These are phyloP conservation scores for Lentinula detonsa DNA, from an alignment of 768 basidiomycete species.

Conservation along the genomic window DNA sequence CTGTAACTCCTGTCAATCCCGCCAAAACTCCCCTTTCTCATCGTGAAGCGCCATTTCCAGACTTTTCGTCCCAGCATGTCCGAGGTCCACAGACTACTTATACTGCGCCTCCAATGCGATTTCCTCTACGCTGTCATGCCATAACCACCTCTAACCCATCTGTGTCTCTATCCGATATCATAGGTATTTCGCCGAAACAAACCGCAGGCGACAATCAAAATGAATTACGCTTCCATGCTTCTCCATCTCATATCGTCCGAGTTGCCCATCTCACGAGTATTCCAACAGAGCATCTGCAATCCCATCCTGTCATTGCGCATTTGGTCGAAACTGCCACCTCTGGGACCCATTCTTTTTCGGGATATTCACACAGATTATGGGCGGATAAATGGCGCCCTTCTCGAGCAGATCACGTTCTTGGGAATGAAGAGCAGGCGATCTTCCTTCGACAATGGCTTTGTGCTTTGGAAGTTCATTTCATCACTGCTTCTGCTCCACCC, in stretches of 20 bases:
- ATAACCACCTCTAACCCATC: background rate
- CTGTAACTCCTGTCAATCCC: background rate
- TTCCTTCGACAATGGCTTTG: conserved; percentile 77
- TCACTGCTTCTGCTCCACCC: background rate
- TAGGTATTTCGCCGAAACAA: background rate
- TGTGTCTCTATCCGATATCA: background rate
- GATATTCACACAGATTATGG: conserved; percentile 49
- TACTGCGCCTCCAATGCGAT: conserved; percentile 6
- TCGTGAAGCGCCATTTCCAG: conserved; percentile 40
- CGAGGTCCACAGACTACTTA: conserved; percentile 49
- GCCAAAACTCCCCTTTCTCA: background rate
- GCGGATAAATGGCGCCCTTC: conserved; percentile 70
- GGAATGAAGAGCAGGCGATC: conserved; percentile 64
- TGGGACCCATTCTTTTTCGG: conserved; percentile 10
- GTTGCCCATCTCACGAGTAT: conserved; percentile 16
- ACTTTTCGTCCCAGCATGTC: conserved; percentile 49
- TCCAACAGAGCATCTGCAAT: conserved; percentile 24
- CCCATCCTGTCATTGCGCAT: conserved; percentile 48
- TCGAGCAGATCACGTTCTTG: conserved; percentile 68
- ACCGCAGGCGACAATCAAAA: background rate
- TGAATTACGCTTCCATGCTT: background rate
- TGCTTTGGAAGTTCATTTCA: conserved; percentile 58
- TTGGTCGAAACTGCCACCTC: conserved; percentile 19
- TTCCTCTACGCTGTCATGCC: background rate
- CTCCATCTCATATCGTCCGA: background rate